phyloP scores from a whole-genome alignment of 768 basidiomycete species.

The Leucocoprinus birnbaumii region DNA sequence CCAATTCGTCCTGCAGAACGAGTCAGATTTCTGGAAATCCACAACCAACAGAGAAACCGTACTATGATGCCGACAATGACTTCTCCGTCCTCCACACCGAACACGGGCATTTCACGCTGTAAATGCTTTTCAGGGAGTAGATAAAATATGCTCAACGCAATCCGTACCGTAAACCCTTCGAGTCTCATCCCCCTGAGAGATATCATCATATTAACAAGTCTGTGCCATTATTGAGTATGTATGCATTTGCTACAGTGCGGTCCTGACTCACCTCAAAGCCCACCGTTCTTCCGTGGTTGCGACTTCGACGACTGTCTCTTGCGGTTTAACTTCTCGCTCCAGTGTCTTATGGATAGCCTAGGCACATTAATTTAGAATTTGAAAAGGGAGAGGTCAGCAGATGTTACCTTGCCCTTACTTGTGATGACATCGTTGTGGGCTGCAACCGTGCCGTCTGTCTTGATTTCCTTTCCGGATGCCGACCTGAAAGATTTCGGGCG shows the following conservation, averaged over 20 bases:
- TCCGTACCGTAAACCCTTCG: slow-evolving; percentile 46
- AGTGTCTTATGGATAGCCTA: slow-evolving; percentile 76
- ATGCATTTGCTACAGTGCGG: not conserved
- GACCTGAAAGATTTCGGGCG: slow-evolving; percentile 59
- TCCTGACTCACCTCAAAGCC: slow-evolving; percentile 59
- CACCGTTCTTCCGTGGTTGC: slow-evolving; percentile 69
- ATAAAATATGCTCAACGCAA: not conserved
- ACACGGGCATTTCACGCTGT: slow-evolving; percentile 86
- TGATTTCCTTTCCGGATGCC: slow-evolving; percentile 57
- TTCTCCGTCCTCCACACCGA: slow-evolving; percentile 65
- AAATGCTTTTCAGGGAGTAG: not conserved
- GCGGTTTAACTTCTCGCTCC: slow-evolving; percentile 67
- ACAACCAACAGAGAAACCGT: slow-evolving; percentile 16
- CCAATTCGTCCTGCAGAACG: slow-evolving; percentile 48
- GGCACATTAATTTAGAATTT: not conserved
- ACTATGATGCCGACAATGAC: slow-evolving; percentile 78
- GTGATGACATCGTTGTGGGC: slow-evolving; percentile 50
- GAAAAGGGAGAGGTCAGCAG: not conserved
- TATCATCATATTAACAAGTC: slow-evolving; percentile 71
- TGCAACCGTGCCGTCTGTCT: slow-evolving; percentile 48
- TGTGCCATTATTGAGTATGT: slow-evolving; percentile 22
- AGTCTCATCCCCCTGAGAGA: slow-evolving; percentile 52
- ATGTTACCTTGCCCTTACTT: slow-evolving; percentile 54
- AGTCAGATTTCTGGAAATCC: not conserved
- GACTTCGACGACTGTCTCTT: slow-evolving; percentile 49